Base-by-base conservation (phyloP, 2,329 filamentous ascomycete genomes). In the Thelonectria discophora region DNA sequence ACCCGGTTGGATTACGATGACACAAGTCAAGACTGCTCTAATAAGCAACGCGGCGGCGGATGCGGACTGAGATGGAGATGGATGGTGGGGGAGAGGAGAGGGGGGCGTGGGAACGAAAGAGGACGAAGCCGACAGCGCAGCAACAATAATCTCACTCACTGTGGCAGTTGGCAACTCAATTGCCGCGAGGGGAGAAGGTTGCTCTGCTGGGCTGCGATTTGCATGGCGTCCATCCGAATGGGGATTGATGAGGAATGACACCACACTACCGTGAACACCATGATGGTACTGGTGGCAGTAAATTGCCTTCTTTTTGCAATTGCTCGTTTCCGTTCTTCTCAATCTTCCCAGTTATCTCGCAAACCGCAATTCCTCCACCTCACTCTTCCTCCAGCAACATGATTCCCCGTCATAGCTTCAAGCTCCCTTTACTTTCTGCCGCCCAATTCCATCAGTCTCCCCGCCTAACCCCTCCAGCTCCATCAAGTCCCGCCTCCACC, bases 251-350 rank as follows among this genome's bases (percentile, higher is more conserved):
- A 17, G 42, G 20, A 21, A 58, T 58, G 49, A 58, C 56, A 54
- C 56, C 56, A 59, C 56, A 54, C 49, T 43, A 40, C 46, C 34
- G 50, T 55, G 20, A 18, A 39, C 42, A 20, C 34, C 45, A 4
- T 24, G 21, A 24, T 18, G 15, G 30, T 11, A n/a, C 24, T 55
- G 52, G 40, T 27, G 27, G 18, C 15, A 37, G 12, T 30, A 8
- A 30, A 30, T 30, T 30, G 27, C 5, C 8, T 17, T 40, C 37
- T 15, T 40, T 11, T 40, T 40, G 37, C 13, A 15, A 40, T 49
- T 17, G 5, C 15, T 20, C 20, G 15, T 32, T 17, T n/a, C 15
- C 6, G 2, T 48, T n/a, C 30, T 48, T 21, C 12, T 27, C n/a
- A 5, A 17, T 12, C 6, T 4, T 24, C 21, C 21, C 6, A 6